Conservation (phyloP, 306 rosid species). For the Glycine latifolia region DNA sequence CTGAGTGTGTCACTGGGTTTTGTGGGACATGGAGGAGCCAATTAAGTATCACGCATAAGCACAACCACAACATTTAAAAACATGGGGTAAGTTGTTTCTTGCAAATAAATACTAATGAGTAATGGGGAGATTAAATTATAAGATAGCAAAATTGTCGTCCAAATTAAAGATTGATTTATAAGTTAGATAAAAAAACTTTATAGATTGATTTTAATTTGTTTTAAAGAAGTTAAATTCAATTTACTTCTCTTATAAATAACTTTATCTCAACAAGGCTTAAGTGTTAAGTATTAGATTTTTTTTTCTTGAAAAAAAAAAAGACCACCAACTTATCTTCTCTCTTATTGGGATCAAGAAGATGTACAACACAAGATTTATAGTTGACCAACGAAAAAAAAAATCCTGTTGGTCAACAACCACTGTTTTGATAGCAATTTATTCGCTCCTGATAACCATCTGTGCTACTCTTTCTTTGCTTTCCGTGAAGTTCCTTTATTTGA, state of each 20-base stretch:
- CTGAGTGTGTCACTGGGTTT: constrained; percentile 4
- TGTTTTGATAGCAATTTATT: background rate
- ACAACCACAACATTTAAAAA: constrained; percentile 26
- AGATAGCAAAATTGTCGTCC: background rate
- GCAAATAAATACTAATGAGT: background rate
- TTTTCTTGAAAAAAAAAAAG: too few species aligned
- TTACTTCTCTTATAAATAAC: too few species aligned
- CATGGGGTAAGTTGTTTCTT: background rate
- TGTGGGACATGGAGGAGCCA: constrained; percentile 32
- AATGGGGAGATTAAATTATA: background rate
- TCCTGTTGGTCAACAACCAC: background rate
- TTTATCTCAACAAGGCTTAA: too few species aligned
- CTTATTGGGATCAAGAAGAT: too few species aligned
- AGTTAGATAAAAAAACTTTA: too few species aligned
- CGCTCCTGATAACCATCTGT: background rate
- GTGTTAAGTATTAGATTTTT: too few species aligned
- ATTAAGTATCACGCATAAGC: background rate
- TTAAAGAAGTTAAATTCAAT: too few species aligned
- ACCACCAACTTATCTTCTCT: too few species aligned
- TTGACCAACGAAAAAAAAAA: background rate
- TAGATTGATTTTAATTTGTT: too few species aligned
- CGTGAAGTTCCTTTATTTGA: too few species aligned
- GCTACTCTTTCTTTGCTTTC: too few species aligned
- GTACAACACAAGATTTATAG: background rate
- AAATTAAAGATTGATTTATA: too few species aligned